Evolutionary conservation across 2,329 filamentous ascomycete species (phyloP).

Genomic region (Diaporthe sp.): DNA sequence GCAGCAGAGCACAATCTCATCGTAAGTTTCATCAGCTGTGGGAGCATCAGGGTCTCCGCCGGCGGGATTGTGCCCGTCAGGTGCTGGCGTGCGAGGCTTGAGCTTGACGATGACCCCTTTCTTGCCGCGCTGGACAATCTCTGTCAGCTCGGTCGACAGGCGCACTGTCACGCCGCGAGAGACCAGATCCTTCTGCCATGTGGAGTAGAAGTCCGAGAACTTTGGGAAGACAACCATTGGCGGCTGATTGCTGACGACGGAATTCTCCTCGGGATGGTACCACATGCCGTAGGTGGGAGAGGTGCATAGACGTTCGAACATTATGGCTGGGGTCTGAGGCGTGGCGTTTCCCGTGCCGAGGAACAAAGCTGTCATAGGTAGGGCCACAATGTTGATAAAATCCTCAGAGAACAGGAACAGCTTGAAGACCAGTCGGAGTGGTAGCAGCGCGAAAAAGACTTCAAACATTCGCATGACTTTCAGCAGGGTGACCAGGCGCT

Average conservation of each 20-base stretch:
- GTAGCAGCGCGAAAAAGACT: constrained; percentile 70
- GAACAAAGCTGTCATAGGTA: constrained; percentile 81
- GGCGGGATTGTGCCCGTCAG: constrained; percentile 52
- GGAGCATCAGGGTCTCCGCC: constrained; percentile 65
- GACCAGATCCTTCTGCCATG: constrained; percentile 69
- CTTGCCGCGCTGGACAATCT: constrained; percentile 65
- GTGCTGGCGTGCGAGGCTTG: constrained; percentile 58
- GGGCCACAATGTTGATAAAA: constrained; percentile 75
- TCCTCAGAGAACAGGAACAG: constrained; percentile 62
- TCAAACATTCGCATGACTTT: constrained; percentile 72
- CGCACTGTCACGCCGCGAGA: constrained; percentile 69
- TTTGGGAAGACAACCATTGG: constrained; percentile 78
- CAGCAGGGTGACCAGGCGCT: constrained; percentile 68
- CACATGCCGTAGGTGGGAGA: constrained; percentile 73
- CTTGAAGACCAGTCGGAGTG: constrained; percentile 75
- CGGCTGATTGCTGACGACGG: constrained; percentile 70
- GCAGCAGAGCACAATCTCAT: constrained; percentile 77
- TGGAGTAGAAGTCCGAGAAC: constrained; percentile 71
- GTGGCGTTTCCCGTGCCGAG: constrained; percentile 71
- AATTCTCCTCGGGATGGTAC: constrained; percentile 65
- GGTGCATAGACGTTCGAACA: constrained; percentile 73
- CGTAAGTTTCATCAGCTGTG: constrained; percentile 66
- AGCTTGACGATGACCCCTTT: constrained; percentile 65
- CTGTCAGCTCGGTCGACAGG: constrained; percentile 68
- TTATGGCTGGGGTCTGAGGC: constrained; percentile 77